phyloP scores from a whole-genome alignment of 2,329 filamentous ascomycete genomes.

The Sporothrix globosa region DNA sequence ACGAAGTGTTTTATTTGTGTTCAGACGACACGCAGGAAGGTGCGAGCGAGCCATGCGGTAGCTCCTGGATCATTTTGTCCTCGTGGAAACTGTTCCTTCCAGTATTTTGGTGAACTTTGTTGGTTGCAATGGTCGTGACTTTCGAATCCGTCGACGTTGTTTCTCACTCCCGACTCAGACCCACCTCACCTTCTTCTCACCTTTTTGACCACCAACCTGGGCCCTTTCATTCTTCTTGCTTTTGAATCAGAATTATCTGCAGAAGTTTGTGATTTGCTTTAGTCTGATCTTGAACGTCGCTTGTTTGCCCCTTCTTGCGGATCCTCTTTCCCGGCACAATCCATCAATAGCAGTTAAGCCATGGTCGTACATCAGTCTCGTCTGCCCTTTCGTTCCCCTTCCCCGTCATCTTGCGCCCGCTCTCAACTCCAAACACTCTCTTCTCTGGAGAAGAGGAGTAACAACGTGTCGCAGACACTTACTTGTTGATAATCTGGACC shows the following conservation, averaged over 20 bases:
- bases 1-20: background rate
- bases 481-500: background rate
- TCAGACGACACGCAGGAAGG: constrained; percentile 1
- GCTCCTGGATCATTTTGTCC: background rate
- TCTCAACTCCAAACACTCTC: background rate
- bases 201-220: background rate
- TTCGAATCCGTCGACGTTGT: background rate
- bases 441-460: background rate
- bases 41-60: constrained; percentile 5
- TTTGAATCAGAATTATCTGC: too few relatives aligned
- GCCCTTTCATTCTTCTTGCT: too few relatives aligned
- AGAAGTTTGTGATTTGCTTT: background rate
- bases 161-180: constrained; percentile 4
- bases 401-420: constrained; percentile 24
- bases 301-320: background rate
- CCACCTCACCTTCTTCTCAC: constrained; percentile 7
- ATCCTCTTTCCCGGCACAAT: background rate
- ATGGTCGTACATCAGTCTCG: constrained; percentile 26
- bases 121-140: background rate
- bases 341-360: constrained; percentile 19
- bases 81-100: constrained; percentile 18
- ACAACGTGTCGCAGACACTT: background rate
- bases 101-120: background rate
- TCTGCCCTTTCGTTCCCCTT: constrained; percentile 17
- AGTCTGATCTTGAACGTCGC: constrained; percentile 1